Evolutionary conservation across 1,284 basidiomycete species (phyloP).

Genomic region (Ceratobasidium sp.): DNA sequence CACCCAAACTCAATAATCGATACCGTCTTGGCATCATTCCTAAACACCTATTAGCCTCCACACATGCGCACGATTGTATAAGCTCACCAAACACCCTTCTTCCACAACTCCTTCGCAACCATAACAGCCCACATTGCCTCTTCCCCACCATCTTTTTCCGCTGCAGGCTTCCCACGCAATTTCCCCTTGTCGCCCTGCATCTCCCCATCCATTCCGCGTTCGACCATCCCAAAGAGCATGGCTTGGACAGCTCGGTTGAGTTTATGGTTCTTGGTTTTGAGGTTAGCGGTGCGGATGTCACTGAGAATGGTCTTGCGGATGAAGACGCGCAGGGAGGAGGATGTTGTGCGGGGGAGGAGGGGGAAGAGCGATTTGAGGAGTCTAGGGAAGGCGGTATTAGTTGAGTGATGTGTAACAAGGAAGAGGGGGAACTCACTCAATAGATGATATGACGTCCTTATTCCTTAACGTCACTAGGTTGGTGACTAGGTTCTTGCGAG

Average conservation of each 20-base stretch:
- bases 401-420: conserved; percentile 34
- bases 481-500: conserved; percentile 83
- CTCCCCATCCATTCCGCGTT: conserved; percentile 85
- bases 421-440: conserved; percentile 71
- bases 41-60: conserved; percentile 50
- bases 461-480: conserved; percentile 94
- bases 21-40: conserved; percentile 93
- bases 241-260: conserved; percentile 97
- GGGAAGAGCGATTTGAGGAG: conserved; percentile 93
- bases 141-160: conserved; percentile 67
- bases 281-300: conserved; percentile 93
- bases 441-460: conserved; percentile 90
- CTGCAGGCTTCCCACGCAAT: conserved; percentile 60
- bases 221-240: conserved; percentile 95
- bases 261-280: conserved; percentile 91
- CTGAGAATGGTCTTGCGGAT: conserved; percentile 97
- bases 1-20: conserved; percentile 92
- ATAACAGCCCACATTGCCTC: conserved; percentile 99
- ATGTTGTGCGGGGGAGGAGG: conserved; percentile 89
- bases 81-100: conserved; percentile 87
- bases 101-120: conserved; percentile 94
- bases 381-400: conserved; percentile 58
- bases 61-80: background rate
- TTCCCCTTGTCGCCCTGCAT: conserved; percentile 85
- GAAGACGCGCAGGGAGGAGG: conserved; percentile 80